Conservation (phyloP, 2,329 filamentous ascomycete genomes). For the Chaetomium globosum region DNA sequence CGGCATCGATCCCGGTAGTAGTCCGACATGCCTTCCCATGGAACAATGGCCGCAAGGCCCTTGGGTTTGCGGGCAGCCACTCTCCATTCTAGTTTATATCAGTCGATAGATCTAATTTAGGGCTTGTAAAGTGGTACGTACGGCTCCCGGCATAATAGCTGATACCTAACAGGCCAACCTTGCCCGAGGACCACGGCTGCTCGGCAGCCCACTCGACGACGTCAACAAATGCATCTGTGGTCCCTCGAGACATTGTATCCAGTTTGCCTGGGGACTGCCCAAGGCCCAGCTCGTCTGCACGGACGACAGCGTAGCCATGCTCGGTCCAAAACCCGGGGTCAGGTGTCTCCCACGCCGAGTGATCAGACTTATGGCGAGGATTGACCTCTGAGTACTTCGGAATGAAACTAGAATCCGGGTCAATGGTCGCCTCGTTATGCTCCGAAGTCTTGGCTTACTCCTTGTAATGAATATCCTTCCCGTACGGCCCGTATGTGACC, state of each 20-base stretch:
- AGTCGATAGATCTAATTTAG: no score
- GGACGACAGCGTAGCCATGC: conserved; percentile 58
- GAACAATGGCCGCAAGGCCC: conserved; percentile 52
- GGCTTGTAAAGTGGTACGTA: not conserved
- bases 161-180: conserved; percentile 53
- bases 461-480: conserved; percentile 70
- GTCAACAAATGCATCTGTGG: conserved; percentile 53
- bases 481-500: conserved; percentile 73
- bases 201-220: conserved; percentile 54
- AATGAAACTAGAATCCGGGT: conserved; percentile 42
- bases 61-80: conserved; percentile 52
- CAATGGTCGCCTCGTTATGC: not conserved
- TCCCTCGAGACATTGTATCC: conserved; percentile 54
- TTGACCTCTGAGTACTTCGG: conserved; percentile 53
- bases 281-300: conserved; percentile 54
- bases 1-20: conserved; percentile 60
- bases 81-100: conserved; percentile 45
- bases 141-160: conserved; percentile 50
- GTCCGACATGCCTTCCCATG: conserved; percentile 58
- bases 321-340: conserved; percentile 60
- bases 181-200: conserved; percentile 52
- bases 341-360: conserved; percentile 63
- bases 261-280: conserved; percentile 53
- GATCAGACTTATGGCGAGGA: conserved; percentile 54
- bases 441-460: conserved; percentile 17